Evolutionary conservation across 2,329 filamentous ascomycete species (phyloP).

Genomic region (Penicillium sp.): DNA sequence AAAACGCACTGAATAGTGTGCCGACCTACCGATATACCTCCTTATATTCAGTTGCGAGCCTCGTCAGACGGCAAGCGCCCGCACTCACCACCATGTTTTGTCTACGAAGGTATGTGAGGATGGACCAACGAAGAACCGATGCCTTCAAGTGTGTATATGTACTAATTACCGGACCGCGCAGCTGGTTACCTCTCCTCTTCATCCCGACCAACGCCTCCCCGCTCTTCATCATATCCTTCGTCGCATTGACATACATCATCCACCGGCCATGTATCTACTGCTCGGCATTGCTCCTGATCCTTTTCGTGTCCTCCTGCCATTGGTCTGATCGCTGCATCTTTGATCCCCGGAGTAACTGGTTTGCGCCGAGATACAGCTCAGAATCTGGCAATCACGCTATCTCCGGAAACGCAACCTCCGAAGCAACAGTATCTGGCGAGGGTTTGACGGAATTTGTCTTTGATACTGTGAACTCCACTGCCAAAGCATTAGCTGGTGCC

Average conservation of each 20-base stretch:
- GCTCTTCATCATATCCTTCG: conserved; percentile 80
- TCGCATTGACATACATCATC: conserved; percentile 91
- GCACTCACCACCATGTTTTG: conserved; percentile 56
- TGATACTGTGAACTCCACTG: conserved; percentile 64
- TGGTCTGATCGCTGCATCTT: conserved; percentile 90
- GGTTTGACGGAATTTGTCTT: conserved; percentile 39
- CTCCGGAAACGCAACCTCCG: conserved; percentile 16
- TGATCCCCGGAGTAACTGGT: conserved; percentile 90
- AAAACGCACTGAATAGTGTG: no score
- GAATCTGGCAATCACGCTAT: conserved; percentile 22
- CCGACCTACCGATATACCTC: no score
- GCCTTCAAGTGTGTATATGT: not conserved
- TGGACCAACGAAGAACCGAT: not conserved
- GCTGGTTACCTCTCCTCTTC: conserved; percentile 83
- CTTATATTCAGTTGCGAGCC: not conserved
- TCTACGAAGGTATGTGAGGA: conserved; percentile 55
- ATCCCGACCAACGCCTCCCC: conserved; percentile 83
- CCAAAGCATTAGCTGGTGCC: conserved; percentile 62
- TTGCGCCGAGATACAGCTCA: conserved; percentile 65
- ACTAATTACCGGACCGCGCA: conserved; percentile 34
- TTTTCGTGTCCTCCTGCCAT: conserved; percentile 87
- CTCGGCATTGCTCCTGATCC: conserved; percentile 88
- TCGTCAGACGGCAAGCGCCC: not conserved
- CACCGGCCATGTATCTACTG: conserved; percentile 98
- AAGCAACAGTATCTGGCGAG: conserved; percentile 27